Evolutionary conservation across 805 yeast species (phyloP).

Genomic region (Ascoidea asiatica): DNA sequence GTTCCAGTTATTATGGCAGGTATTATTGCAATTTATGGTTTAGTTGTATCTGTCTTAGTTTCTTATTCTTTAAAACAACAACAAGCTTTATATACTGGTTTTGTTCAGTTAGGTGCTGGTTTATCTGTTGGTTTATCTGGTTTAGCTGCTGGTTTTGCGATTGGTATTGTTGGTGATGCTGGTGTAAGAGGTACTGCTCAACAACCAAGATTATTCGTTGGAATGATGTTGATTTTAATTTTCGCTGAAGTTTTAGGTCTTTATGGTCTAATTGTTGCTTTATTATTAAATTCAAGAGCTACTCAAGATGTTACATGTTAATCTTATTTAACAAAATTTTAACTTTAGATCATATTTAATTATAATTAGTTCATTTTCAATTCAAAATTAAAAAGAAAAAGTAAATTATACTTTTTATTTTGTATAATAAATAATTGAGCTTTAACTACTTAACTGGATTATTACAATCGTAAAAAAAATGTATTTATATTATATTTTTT

Average conservation of each 20-base stretch:
- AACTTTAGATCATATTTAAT: too few relatives aligned
- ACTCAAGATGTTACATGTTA: conserved; percentile 81
- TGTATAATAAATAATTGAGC: too few relatives aligned
- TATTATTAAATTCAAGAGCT: conserved; percentile 95
- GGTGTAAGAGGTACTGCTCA: conserved; percentile 98
- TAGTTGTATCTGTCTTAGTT: conserved; percentile 90
- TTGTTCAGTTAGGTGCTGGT: conserved; percentile 97
- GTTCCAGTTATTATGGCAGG: conserved; percentile 99
- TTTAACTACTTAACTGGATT: too few relatives aligned
- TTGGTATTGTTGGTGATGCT: conserved; percentile 98
- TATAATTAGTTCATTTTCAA: too few relatives aligned
- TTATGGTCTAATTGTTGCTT: conserved; percentile 96
- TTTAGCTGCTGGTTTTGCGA: conserved; percentile 97
- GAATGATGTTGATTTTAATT: conserved; percentile 96
- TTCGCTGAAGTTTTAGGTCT: conserved; percentile 98
- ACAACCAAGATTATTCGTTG: conserved; percentile 96
- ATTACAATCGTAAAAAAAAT: too few relatives aligned
- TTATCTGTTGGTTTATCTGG: conserved; percentile 94
- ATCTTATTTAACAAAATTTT: too few relatives aligned
- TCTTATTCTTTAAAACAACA: conserved; percentile 79
- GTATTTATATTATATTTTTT: too few relatives aligned
- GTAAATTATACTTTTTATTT: too few relatives aligned
- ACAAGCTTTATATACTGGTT: conserved; percentile 92
- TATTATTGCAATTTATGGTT: conserved; percentile 96
- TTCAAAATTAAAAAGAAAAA: too few relatives aligned